phyloP scores from a whole-genome alignment of 2,329 filamentous ascomycete genomes.

The Hypoxylon sp. region DNA sequence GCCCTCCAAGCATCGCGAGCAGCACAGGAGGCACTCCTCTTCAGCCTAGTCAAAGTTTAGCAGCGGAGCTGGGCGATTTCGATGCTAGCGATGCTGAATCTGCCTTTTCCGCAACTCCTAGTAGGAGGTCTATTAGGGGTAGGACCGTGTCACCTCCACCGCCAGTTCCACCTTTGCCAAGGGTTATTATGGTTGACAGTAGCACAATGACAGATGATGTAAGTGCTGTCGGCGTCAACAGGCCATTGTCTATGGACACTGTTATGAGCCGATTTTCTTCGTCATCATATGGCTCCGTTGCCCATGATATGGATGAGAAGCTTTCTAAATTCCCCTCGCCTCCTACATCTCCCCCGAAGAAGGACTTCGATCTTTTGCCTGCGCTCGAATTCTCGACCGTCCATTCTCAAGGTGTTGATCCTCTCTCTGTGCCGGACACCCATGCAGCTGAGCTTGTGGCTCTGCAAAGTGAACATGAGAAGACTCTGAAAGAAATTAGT shows the following conservation, averaged over 20 bases:
- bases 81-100: constrained; percentile 82
- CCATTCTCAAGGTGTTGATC: constrained; percentile 61
- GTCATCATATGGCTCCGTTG: constrained; percentile 67
- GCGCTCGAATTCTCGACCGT: constrained; percentile 62
- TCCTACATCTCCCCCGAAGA: constrained; percentile 59
- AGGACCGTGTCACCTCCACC: constrained; percentile 62
- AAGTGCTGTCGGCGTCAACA: constrained; percentile 51
- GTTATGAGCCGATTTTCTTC: constrained; percentile 64
- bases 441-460: constrained; percentile 56
- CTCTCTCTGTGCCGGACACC: constrained; percentile 45
- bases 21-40: constrained; percentile 66
- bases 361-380: constrained; percentile 54
- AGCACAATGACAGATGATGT: constrained; percentile 74
- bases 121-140: constrained; percentile 63
- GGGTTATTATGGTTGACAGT: constrained; percentile 71
- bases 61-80: constrained; percentile 89
- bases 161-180: constrained; percentile 65
- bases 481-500: constrained; percentile 45
- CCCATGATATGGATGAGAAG: constrained; percentile 67
- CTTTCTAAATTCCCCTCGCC: constrained; percentile 70
- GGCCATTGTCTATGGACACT: constrained; percentile 62
- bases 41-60: constrained; percentile 80
- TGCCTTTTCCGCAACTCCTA: constrained; percentile 68
- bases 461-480: constrained; percentile 51
- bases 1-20: constrained; percentile 69